These are phyloP conservation scores for Boletus semigastroideus DNA, from an alignment of 1,284 basidiomycete species.

Conservation along the genomic window DNA sequence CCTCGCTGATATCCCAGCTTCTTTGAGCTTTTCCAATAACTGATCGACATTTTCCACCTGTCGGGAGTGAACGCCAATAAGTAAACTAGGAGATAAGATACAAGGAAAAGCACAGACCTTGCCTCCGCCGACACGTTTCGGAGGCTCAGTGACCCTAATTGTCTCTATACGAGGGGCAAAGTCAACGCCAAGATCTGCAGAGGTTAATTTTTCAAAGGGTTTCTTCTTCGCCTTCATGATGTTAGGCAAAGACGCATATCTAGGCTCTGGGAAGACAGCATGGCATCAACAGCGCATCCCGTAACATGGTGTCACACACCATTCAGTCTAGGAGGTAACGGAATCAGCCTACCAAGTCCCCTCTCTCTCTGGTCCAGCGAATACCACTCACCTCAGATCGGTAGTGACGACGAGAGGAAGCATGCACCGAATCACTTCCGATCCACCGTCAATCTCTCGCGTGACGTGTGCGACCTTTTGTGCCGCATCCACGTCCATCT, in stretches of 20 bases:
- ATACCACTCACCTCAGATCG: slow-evolving; percentile 76
- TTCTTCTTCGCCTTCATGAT: slow-evolving; percentile 99
- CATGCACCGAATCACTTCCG: slow-evolving; percentile 79
- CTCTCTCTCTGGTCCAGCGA: not conserved
- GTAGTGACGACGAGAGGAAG: slow-evolving; percentile 92
- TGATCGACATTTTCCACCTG: slow-evolving; percentile 87
- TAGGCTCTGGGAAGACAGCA: slow-evolving; percentile 61
- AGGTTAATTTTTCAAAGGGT: slow-evolving; percentile 82
- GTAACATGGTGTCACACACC: slow-evolving; percentile 38
- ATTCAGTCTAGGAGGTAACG: slow-evolving; percentile 46
- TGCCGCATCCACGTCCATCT: slow-evolving; percentile 75
- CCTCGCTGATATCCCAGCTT: slow-evolving; percentile 72
- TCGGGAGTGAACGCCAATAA: not conserved
- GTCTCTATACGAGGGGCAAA: slow-evolving; percentile 82
- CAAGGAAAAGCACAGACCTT: slow-evolving; percentile 59
- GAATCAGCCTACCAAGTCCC: slow-evolving; percentile 4
- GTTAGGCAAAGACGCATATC: slow-evolving; percentile 92
- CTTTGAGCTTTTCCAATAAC: slow-evolving; percentile 87
- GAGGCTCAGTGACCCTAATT: slow-evolving; percentile 89
- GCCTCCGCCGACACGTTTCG: slow-evolving; percentile 86
- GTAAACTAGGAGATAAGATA: not conserved
- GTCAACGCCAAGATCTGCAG: slow-evolving; percentile 84
- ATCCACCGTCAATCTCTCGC: slow-evolving; percentile 94
- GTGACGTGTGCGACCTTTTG: slow-evolving; percentile 75
- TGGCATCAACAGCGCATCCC: not conserved